Base-by-base conservation (phyloP, 805 yeast species). In the Komagataella kurtzmanii region DNA sequence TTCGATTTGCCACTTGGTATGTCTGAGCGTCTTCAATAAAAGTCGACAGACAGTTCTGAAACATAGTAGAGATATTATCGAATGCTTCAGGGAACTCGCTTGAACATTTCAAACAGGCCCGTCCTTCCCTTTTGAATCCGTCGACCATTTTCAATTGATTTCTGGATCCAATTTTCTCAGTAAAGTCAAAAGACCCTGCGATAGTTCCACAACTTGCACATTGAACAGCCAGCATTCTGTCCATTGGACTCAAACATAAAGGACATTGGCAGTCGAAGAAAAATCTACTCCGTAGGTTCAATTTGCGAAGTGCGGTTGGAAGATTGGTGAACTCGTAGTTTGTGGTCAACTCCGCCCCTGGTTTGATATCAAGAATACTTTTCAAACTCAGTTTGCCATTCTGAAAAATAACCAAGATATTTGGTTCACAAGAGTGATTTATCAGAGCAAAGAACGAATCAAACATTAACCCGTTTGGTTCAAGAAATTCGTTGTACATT, bases 381-480 rank as follows among this genome's bases (percentile, higher is more conserved):
- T 54, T 53, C n/a, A 69, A 18, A 1, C 49, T 30, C 6, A 60
- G 54, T 24, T 51, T 52, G 7, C 56, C 51, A 6, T 57, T 56
- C 23, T 58, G 51, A 59, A 59, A 64, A 17, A 59, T 51, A 6
- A 62, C 48, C 7, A 59, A 50, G 30, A 64, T 56, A 52, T 70
- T 71, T 4, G 75, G 74, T 4, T 58, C 55, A 55, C 76, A 72
- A 6, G 72, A 66, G 57, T 71, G 76, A 50, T 71, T 72, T 18
- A 70, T 64, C 48, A 71, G 53, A 10, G 74, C 57, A 54, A 70
- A 63, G 3, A 58, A 53, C 0, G 70, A 70, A 53, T 70, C 73
- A 55, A 72, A 63, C 57, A 63, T 56, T 6, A 61, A 49, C 1
- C 74, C 76, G 48, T 64, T 58, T 4, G 59, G 51, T 45, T 65